Conservation (phyloP, 2,329 filamentous ascomycete species). For the Pezicula carpinea region DNA sequence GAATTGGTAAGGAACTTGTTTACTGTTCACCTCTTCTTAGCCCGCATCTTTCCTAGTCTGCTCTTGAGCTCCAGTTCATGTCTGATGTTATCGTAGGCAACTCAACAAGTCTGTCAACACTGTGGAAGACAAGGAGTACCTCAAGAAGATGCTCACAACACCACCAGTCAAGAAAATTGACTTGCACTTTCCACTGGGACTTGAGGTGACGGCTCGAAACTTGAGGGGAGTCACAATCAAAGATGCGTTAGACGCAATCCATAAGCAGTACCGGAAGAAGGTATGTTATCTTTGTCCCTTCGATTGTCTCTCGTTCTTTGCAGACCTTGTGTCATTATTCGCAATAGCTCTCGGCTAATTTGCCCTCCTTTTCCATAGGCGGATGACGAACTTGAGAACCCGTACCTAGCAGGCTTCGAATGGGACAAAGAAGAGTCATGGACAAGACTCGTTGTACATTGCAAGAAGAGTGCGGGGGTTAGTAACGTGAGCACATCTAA, state of each 20-base stretch:
- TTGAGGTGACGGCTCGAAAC: slow-evolving; percentile 86
- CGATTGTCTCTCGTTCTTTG: background rate
- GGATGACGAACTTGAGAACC: slow-evolving; percentile 84
- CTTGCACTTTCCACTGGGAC: slow-evolving; percentile 81
- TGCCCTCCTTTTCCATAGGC: slow-evolving; percentile 45
- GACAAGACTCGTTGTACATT: slow-evolving; percentile 82
- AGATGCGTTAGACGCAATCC: slow-evolving; percentile 89
- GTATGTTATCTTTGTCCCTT: slow-evolving; percentile 43
- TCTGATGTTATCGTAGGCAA: slow-evolving; percentile 61
- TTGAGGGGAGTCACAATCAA: slow-evolving; percentile 95
- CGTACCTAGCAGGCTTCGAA: slow-evolving; percentile 90
- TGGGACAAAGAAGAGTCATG: slow-evolving; percentile 93
- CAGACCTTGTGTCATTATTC: background rate
- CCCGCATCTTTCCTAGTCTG: background rate
- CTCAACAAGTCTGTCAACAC: slow-evolving; percentile 79
- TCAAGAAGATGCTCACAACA: slow-evolving; percentile 75
- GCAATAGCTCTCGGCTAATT: slow-evolving; percentile 13
- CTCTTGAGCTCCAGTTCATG: slow-evolving; percentile 5
- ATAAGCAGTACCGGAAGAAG: slow-evolving; percentile 97
- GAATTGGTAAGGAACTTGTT: slow-evolving; percentile 63
- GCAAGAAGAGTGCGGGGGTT: slow-evolving; percentile 56
- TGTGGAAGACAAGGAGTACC: slow-evolving; percentile 62
- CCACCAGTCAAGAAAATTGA: slow-evolving; percentile 93
- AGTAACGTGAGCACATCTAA: slow-evolving; percentile 44
- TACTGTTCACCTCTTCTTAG: slow-evolving; percentile 5